Conservation (phyloP, 371 early-diverging fungal species). For the Syncephalastrum racemosum region DNA sequence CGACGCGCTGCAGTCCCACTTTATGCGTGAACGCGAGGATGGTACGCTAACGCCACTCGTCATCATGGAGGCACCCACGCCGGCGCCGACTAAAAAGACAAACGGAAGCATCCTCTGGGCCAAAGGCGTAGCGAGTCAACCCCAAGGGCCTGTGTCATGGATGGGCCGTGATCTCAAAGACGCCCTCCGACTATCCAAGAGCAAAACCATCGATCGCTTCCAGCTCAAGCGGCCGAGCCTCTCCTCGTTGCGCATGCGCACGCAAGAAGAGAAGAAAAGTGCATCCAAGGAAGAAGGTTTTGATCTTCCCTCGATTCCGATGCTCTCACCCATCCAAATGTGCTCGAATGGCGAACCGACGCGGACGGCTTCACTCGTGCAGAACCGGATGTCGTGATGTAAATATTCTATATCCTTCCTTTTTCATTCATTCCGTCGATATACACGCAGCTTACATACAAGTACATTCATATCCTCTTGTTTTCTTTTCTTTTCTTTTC, state of each 20-base stretch:
- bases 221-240: constrained; percentile 8
- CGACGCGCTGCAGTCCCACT: constrained; percentile 14
- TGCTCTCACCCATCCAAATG: constrained; percentile 15
- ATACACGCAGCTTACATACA: no score
- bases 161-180: constrained; percentile 13
- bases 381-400: constrained; percentile 6
- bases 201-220: constrained; percentile 13
- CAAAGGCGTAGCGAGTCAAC: constrained; percentile 4
- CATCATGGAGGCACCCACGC: neutral
- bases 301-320: constrained; percentile 17
- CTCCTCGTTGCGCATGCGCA: constrained; percentile 1
- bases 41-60: neutral
- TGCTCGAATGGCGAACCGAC: constrained; percentile 7
- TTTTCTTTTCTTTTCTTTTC: no score
- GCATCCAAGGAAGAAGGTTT: neutral
- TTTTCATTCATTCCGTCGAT: no score
- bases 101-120: constrained; percentile 6
- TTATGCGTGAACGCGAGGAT: constrained; percentile 2
- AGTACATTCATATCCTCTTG: no score
- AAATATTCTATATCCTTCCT: no score
- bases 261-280: constrained; percentile 1
- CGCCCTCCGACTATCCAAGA: constrained; percentile 8
- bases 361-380: constrained; percentile 1
- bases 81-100: neutral
- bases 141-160: neutral